Evolutionary conservation across 208 protist genomes (phyloP), one percentile per base, ranked within the genome.

Genomic region (Angomonas desouzai): DNA sequence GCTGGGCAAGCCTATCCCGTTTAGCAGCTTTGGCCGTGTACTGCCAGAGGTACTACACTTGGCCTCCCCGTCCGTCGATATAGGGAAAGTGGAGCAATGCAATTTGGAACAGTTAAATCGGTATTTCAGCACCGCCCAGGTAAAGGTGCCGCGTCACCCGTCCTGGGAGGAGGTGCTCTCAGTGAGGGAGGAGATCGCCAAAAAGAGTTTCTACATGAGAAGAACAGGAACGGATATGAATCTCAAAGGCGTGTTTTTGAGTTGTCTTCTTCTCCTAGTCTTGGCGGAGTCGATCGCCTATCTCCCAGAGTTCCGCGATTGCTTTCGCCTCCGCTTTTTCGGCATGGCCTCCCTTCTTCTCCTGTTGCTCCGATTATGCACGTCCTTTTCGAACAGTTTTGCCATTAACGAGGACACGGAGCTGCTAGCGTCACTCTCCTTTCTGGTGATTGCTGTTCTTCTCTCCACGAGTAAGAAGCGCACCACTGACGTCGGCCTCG

Each of bases 1-100:
- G 9, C 64, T 99, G 11, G 96, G 93, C 1, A 33, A 93, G 13
- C 97, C 97, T 7, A 98, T 99, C 34, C 98, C 98, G 0, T 98
- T 93, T 72, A 86, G 82, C 53, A 98, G 92, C 68, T 70, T 98
- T 32, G 97, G 97, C 9, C 83, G 72, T n/a, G 70, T 98, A 3
- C 91, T 98, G 3, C 87, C 87, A 0, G 88, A 97, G 55, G 47
- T 97, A 23, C 25, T 92, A 30, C 60, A 55, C 9, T 72, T 92
- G 25, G 79, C 71, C 6, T 73, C 84, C 64, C 63, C 73, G n/a
- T 43, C 69, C 2, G 72, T 62, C 2, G 66, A 87, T 48, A 32
- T 85, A 6, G 64, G 53, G 18, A 61, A 36, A 27, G 67, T 72
- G 32, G 85, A 87, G 63, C 55, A 58, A 56, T 89, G 83, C 67